Base-by-base conservation (phyloP, 2,329 filamentous ascomycete genomes). In the Colletotrichum orchidophilum region DNA sequence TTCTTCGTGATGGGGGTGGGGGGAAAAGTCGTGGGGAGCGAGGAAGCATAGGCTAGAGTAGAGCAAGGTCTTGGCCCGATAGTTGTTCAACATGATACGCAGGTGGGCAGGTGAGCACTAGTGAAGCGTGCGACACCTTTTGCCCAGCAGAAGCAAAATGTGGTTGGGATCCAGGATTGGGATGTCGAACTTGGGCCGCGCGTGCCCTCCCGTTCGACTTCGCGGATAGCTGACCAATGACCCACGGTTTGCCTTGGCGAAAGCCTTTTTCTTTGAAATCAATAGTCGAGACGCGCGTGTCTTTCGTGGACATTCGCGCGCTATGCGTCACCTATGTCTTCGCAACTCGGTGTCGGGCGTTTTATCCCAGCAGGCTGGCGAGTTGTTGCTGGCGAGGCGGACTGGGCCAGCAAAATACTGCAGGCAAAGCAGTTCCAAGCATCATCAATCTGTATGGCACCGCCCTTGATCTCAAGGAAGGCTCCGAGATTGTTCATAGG, bases 201-300 rank as follows among this genome's bases (percentile, higher is more conserved):
- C n/a, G 42, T 54, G 46, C 42, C 18, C 18, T 46, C 18, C 7
- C 5, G 11, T 13, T 39, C 13, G 42, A 24, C 18, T 6, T 29
- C 39, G 62, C 66, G 62, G 27, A 31, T 60, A 3, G 29, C 29
- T 15, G 24, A 29, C 62, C 66, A 69, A 60, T 60, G 33, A 24
- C 15, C 33, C 12, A 2, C 11, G 27, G 29, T 5, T 61, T 2
- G 18, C n/a, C 42, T 50, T 9, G 21, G 21, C 9, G 13, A 7
- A 21, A 7, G 3, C 50, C 33, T n/a, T 42, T 11, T 58, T 29
- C 26, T 13, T n/a, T 29, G 61, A 29, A 31, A 11, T 15, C 9
- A 49, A 7, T 13, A 12, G 39, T n/a, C 39, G 31, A 66, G 62
- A 70, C 66, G 62, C 66, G 66, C 33, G 53, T 49, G 62, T 29